phyloP scores from a whole-genome alignment of 352 stramenopile species.

The Nothophytophthora sp. region DNA sequence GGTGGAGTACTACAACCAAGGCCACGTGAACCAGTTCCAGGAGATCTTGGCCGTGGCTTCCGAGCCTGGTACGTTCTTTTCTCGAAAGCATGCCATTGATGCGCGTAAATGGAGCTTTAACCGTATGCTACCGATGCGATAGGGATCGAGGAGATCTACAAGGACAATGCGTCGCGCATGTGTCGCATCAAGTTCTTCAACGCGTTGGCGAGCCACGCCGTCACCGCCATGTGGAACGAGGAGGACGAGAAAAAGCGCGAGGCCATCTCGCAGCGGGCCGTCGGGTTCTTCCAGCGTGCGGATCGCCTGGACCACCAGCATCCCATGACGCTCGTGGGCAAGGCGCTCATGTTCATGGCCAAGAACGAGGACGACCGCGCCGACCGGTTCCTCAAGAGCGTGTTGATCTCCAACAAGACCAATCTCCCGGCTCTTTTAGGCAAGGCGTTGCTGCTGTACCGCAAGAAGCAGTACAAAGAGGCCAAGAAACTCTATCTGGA shows the following conservation, averaged over 20 bases:
- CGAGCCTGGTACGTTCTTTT: no score
- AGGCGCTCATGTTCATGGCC: slow-evolving; percentile 93
- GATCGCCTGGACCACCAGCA: slow-evolving; percentile 91
- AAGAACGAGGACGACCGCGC: slow-evolving; percentile 92
- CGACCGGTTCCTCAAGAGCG: slow-evolving; percentile 91
- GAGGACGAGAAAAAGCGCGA: slow-evolving; percentile 89
- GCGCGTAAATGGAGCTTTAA: no score
- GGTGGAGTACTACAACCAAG: slow-evolving; percentile 91
- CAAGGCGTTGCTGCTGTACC: slow-evolving; percentile 85
- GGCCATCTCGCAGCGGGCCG: slow-evolving; percentile 73
- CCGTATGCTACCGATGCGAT: no score
- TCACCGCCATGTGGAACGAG: slow-evolving; percentile 90
- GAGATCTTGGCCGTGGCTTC: slow-evolving; percentile 84
- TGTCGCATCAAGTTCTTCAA: slow-evolving; percentile 92
- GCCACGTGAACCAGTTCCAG: slow-evolving; percentile 77
- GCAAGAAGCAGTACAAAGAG: slow-evolving; percentile 88
- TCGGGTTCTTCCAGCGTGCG: slow-evolving; percentile 85
- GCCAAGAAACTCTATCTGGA: slow-evolving; percentile 94
- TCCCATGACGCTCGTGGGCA: slow-evolving; percentile 89
- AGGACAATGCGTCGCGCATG: slow-evolving; percentile 81
- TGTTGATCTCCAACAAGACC: slow-evolving; percentile 88
- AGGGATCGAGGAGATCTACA: slow-evolving; percentile 89
- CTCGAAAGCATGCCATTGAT: no score
- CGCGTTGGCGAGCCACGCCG: slow-evolving; percentile 77
- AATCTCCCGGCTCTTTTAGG: slow-evolving; percentile 88